These are phyloP conservation scores for Phalaenopsis equestris DNA, from an alignment of 106 monocot species.

Conservation along the genomic window DNA sequence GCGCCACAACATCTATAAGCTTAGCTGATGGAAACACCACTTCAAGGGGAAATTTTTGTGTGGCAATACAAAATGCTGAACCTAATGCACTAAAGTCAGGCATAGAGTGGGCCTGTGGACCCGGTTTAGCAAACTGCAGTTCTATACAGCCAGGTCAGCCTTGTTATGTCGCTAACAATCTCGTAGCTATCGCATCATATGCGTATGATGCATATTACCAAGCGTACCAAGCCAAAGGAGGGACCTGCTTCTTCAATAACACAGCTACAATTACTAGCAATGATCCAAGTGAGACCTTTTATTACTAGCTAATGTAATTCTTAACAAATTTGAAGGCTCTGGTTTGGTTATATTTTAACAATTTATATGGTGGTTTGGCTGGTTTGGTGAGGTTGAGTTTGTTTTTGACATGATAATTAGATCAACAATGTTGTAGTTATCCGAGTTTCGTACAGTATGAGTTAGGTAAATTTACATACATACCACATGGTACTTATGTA, in stretches of 20 bases:
- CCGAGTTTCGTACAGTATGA: too few species aligned
- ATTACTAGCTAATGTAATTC: background rate
- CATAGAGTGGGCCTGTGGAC: slow-evolving; percentile 48
- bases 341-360: background rate
- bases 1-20: background rate
- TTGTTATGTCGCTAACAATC: slow-evolving; percentile 34
- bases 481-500: too few species aligned
- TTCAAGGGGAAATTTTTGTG: slow-evolving; percentile 24
- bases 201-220: slow-evolving; percentile 78
- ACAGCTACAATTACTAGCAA: slow-evolving; percentile 29
- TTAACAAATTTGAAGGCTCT: background rate
- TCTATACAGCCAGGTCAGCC: slow-evolving; percentile 34
- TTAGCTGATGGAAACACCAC: background rate
- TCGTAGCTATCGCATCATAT: slow-evolving; percentile 45
- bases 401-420: too few species aligned
- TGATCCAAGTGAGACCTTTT: slow-evolving; percentile 60
- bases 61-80: slow-evolving; percentile 29
- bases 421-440: too few species aligned
- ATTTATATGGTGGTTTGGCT: too few species aligned
- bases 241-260: slow-evolving; percentile 45
- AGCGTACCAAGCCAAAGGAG: slow-evolving; percentile 18
- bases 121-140: slow-evolving; percentile 33
- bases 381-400: too few species aligned
- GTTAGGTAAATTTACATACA: too few species aligned
- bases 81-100: slow-evolving; percentile 14